phyloP scores from a whole-genome alignment of 164 flowering plant species.

The Umbilicus rupestris region DNA sequence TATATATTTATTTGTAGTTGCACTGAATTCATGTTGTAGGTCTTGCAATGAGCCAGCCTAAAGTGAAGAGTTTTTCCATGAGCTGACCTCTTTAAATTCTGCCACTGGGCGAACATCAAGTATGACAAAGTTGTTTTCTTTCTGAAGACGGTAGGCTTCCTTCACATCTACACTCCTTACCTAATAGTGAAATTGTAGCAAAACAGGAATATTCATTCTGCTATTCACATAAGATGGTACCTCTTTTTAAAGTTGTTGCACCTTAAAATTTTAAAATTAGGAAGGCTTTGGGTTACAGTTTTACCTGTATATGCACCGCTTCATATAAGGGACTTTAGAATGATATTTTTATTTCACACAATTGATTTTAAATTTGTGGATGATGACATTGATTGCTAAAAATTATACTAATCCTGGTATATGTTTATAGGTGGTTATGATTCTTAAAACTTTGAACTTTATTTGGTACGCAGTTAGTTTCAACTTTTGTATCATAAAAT shows the following conservation, averaged over 20 bases:
- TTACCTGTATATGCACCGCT: too few species aligned
- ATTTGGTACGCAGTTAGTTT: not conserved
- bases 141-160: constrained; percentile 87
- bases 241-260: too few species aligned
- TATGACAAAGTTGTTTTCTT: constrained; percentile 87
- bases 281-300: too few species aligned
- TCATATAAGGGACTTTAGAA: too few species aligned
- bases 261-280: too few species aligned
- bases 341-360: too few species aligned
- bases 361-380: too few species aligned
- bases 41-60: too few species aligned
- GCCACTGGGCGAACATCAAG: constrained; percentile 95
- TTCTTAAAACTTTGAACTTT: not conserved
- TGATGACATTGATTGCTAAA: too few species aligned
- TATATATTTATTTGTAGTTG: not conserved
- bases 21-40: not conserved
- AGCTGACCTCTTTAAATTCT: constrained; percentile 77
- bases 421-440: not conserved
- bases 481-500: not conserved
- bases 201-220: not conserved
- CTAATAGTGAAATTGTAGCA: constrained; percentile 25
- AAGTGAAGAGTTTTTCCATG: not conserved
- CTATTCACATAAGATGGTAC: not conserved
- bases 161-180: constrained; percentile 85
- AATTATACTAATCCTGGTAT: too few species aligned